phyloP scores from a whole-genome alignment of 208 protist species.

The Angomonas deanei region DNA sequence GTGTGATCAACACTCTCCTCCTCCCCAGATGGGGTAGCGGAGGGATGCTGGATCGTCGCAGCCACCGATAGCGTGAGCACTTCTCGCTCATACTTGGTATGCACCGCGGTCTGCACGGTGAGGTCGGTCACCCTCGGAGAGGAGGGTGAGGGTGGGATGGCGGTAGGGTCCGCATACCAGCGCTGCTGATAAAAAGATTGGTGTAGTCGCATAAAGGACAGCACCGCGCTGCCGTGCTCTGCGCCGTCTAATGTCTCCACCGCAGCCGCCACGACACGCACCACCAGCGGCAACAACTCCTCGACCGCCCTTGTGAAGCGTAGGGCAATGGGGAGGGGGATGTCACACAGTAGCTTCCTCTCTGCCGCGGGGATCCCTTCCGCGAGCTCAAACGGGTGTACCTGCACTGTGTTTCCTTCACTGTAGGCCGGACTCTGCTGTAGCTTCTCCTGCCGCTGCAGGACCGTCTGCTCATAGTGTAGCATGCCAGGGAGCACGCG shows the following conservation, averaged over 20 bases:
- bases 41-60: slow-evolving; percentile 7
- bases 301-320: slow-evolving; percentile 39
- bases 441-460: not conserved
- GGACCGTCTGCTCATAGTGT: not conserved
- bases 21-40: slow-evolving; percentile 9
- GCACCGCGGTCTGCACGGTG: not conserved
- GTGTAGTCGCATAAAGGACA: slow-evolving; percentile 49
- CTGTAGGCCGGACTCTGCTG: not conserved
- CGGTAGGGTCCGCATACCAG: slow-evolving; percentile 59
- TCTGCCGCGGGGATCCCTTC: not conserved
- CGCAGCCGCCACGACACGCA: slow-evolving; percentile 32
- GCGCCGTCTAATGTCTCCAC: slow-evolving; percentile 58
- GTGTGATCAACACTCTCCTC: slow-evolving; percentile 9
- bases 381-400: not conserved
- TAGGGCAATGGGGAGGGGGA: slow-evolving; percentile 34
- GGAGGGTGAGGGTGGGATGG: slow-evolving; percentile 44
- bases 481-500: slow-evolving; percentile 37
- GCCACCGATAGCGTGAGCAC: not conserved
- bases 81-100: not conserved
- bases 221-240: slow-evolving; percentile 21
- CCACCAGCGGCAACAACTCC: slow-evolving; percentile 42
- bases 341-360: not conserved
- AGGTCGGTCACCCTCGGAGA: slow-evolving; percentile 2
- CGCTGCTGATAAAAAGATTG: slow-evolving; percentile 50
- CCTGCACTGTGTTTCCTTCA: not conserved